A percentile compares a stretch with the other conserved stretches of the same genome.
Conservation (phyloP, 2,329 filamentous ascomycete genomes). For the Aspergillus ochraceus region DNA sequence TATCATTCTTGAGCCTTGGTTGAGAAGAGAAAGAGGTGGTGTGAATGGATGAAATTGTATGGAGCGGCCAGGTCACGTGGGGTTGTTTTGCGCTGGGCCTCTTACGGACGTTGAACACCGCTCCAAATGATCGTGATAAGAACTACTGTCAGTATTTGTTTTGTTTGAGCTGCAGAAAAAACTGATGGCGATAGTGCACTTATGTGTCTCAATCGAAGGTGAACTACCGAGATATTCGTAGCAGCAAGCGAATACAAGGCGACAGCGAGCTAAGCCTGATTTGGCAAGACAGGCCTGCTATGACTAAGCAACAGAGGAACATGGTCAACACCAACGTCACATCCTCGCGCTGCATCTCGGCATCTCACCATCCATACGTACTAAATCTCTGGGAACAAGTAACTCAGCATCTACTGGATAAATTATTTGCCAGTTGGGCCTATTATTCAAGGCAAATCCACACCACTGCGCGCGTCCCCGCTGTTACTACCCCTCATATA, state of each 20-base stretch:
- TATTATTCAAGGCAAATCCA: not conserved
- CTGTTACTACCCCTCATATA: not conserved
- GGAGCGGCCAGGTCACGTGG: conserved; percentile 31
- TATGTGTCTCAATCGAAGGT: no score
- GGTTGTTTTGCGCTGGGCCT: not conserved
- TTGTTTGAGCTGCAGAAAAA: no score
- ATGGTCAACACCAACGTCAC: not conserved
- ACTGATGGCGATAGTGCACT: no score
- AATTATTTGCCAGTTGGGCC: not conserved
- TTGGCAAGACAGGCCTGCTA: no score
- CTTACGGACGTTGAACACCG: not conserved
- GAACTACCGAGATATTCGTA: no score
- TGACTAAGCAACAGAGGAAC: no score
- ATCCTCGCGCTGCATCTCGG: not conserved
- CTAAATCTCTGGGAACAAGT: not conserved
- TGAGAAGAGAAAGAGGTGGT: conserved; percentile 7
- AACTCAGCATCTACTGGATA: not conserved
- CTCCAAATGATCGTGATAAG: not conserved
- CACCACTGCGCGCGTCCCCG: not conserved
- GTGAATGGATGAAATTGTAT: conserved; percentile 17
- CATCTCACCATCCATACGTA: not conserved
- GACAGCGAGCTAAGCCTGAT: no score
- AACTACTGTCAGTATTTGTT: no score
- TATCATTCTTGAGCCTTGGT: conserved; percentile 7
- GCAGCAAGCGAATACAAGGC: no score